Percentiles rank a stretch among this genome's conserved stretches.
These are phyloP conservation scores for Aschersonia sp. DNA, from an alignment of 2,329 filamentous ascomycete species.

Conservation along the genomic window DNA sequence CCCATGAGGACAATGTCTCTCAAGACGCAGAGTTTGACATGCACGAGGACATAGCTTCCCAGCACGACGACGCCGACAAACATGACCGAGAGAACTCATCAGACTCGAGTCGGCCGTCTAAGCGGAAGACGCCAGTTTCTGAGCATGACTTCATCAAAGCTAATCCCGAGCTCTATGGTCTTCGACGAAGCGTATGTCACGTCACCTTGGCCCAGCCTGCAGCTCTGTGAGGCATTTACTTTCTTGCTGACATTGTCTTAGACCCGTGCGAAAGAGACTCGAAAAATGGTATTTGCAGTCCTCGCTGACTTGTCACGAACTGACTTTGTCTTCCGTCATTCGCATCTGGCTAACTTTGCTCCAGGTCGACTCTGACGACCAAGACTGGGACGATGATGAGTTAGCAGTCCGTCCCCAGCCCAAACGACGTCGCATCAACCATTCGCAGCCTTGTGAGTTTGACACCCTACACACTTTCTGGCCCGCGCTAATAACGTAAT, in stretches of 20 bases:
- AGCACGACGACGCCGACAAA: conserved; percentile 30
- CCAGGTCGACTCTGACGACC: conserved; percentile 43
- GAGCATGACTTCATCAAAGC: conserved; percentile 77
- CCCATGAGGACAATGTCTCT: conserved; percentile 39
- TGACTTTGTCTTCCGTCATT: background rate
- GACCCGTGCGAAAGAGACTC: conserved; percentile 42
- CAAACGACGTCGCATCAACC: conserved; percentile 56
- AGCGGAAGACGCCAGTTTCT: conserved; percentile 56
- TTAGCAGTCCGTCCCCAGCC: conserved; percentile 41
- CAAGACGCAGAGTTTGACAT: conserved; percentile 68
- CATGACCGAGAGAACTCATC: conserved; percentile 54
- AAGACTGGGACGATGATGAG: conserved; percentile 57
- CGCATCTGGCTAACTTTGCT: conserved; percentile 1
- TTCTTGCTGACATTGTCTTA: conserved; percentile 13
- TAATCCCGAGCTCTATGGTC: conserved; percentile 88
- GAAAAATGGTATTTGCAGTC: conserved; percentile 38
- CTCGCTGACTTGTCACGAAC: conserved; percentile 7
- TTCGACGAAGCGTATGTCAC: conserved; percentile 72
- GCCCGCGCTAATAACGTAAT: background rate
- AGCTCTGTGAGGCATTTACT: conserved; percentile 14
- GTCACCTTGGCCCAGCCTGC: conserved; percentile 1
- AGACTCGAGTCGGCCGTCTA: conserved; percentile 52
- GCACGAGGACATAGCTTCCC: conserved; percentile 38
- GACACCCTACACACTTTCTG: background rate
- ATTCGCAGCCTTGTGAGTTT: conserved; percentile 46